Evolutionary conservation across 139 green algal genomes (phyloP).

Genomic region (Desmodesmus armatus): DNA sequence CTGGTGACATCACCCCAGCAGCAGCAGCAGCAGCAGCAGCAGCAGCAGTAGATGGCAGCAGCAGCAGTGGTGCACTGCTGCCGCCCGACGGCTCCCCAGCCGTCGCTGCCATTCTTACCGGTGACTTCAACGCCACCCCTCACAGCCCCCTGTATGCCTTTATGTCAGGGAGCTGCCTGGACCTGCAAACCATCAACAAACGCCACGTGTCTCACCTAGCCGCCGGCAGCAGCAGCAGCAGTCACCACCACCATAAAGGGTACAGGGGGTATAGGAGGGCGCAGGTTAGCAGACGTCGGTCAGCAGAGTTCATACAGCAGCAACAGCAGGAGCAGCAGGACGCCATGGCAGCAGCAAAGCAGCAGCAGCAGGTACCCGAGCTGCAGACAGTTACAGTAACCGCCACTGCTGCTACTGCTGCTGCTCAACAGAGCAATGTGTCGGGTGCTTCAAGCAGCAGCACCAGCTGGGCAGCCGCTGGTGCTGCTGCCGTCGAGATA

Average conservation of each 20-base stretch:
- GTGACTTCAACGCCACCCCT: slow-evolving; percentile 80
- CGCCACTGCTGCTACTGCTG: no score
- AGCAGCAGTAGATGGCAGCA: not conserved
- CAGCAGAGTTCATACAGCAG: no score
- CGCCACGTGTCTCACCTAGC: slow-evolving; percentile 27
- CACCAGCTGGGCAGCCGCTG: no score
- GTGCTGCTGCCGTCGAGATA: no score
- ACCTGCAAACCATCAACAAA: slow-evolving; percentile 45
- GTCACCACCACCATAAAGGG: slow-evolving; percentile 15
- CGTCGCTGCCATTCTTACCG: slow-evolving; percentile 46
- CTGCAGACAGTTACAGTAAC: no score
- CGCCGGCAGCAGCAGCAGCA: slow-evolving; percentile 3
- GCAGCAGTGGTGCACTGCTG: not conserved
- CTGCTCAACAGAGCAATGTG: no score
- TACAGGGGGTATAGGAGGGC: slow-evolving; percentile 25
- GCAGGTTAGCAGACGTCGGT: not conserved
- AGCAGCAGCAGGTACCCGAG: not conserved
- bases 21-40: slow-evolving; percentile 18
- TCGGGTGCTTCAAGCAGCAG: no score
- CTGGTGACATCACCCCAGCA: not conserved
- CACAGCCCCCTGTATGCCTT: slow-evolving; percentile 68
- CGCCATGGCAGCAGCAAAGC: not conserved
- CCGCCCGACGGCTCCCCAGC: not conserved
- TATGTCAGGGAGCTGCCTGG: slow-evolving; percentile 56
- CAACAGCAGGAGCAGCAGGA: slow-evolving; percentile 13